Percentiles rank a stretch among this genome's conserved stretches.
Conservation (phyloP, 176 grass and related monocot species). For the Stipa capillata region DNA sequence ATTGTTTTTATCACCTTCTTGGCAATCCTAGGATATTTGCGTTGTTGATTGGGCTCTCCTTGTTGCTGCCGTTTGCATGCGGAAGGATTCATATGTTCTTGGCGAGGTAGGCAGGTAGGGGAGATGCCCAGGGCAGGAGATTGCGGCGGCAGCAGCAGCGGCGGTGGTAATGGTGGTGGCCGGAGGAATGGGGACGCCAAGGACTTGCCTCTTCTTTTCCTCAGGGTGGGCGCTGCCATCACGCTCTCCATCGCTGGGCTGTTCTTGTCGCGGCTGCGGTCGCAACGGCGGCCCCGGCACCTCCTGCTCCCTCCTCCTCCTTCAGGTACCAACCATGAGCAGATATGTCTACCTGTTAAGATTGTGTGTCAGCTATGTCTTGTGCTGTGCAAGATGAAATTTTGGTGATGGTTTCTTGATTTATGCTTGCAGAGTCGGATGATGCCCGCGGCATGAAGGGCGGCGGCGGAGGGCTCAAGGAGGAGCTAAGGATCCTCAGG, state of each 20-base stretch:
- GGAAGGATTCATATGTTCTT: slow-evolving; percentile 13
- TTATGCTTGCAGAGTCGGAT: slow-evolving; percentile 14
- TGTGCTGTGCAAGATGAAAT: neutral
- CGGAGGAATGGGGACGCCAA: slow-evolving; percentile 14
- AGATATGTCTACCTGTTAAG: neutral
- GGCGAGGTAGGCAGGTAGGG: slow-evolving; percentile 21
- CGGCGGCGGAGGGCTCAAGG: slow-evolving; percentile 48
- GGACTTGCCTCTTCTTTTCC: slow-evolving; percentile 34
- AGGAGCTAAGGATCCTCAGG: slow-evolving; percentile 45
- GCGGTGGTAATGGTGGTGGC: too few species aligned
- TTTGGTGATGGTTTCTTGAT: neutral
- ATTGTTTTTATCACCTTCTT: neutral
- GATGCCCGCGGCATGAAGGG: slow-evolving; percentile 10
- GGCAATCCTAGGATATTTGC: neutral
- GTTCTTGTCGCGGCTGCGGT: slow-evolving; percentile 42
- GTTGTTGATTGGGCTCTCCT: neutral
- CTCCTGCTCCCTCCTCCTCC: slow-evolving; percentile 22
- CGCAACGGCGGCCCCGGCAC: slow-evolving; percentile 17
- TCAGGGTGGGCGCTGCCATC: slow-evolving; percentile 52
- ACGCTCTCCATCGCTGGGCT: slow-evolving; percentile 62
- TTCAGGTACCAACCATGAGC: slow-evolving; percentile 23
- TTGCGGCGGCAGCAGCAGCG: neutral
- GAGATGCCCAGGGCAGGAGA: slow-evolving; percentile 32
- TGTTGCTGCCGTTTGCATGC: neutral
- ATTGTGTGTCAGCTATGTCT: neutral